Conservation (phyloP, 2,329 filamentous ascomycete species). For the Sporothrix globosa region DNA sequence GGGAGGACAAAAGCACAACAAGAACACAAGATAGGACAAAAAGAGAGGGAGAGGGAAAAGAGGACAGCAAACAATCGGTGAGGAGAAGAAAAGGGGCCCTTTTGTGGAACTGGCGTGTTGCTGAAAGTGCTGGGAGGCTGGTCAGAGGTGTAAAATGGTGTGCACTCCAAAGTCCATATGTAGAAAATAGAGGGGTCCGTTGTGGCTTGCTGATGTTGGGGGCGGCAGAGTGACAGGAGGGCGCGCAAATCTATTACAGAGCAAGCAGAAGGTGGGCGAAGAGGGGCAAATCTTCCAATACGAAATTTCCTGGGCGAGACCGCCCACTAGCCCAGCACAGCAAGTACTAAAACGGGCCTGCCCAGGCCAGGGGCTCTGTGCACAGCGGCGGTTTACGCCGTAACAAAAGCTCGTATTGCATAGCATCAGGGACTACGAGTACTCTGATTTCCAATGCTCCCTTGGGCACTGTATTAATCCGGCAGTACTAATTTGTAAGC, state of each 20-base stretch:
- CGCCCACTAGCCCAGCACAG: neutral
- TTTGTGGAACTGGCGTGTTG: conserved; percentile 30
- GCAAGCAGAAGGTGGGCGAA: conserved; percentile 24
- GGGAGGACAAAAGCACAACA: neutral
- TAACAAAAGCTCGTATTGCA: conserved; percentile 16
- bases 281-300: conserved; percentile 26
- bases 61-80: conserved; percentile 33
- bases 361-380: conserved; percentile 8
- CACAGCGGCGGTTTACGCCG: conserved; percentile 6
- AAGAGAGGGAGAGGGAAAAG: neutral
- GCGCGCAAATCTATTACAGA: conserved; percentile 22
- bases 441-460: conserved; percentile 13
- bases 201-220: neutral
- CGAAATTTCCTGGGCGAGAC: neutral
- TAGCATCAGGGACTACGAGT: neutral
- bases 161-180: conserved; percentile 23
- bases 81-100: conserved; percentile 27
- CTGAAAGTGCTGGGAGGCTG: neutral
- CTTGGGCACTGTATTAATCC: conserved; percentile 5
- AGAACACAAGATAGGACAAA: neutral
- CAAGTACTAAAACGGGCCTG: neutral
- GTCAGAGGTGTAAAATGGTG: neutral
- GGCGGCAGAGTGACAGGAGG: neutral
- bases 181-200: conserved; percentile 17
- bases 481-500: conserved; percentile 13